These are phyloP conservation scores for Daldinia vernicosa DNA, from an alignment of 495 filamentous ascomycete genomes.

Conservation along the genomic window DNA sequence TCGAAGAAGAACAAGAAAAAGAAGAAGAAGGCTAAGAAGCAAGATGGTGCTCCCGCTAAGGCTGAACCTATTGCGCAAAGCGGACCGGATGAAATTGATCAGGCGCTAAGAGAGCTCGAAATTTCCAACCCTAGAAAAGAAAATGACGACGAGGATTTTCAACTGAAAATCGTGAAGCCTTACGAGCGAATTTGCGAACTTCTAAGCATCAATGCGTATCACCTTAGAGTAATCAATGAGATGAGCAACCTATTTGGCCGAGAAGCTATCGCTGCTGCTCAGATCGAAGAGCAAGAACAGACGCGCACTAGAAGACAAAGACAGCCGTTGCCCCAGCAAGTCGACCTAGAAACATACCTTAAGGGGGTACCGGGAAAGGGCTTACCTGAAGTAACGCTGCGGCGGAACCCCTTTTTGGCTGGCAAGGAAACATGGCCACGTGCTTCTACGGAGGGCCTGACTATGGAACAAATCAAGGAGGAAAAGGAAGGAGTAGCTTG, in stretches of 20 bases:
- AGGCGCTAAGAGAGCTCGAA: slow-evolving; percentile 73
- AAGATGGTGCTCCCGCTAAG: slow-evolving; percentile 17
- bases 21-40: slow-evolving; percentile 62
- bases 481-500: neutral
- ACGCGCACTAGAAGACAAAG: slow-evolving; percentile 52
- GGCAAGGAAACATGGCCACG: slow-evolving; percentile 93
- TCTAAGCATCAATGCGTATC: slow-evolving; percentile 76
- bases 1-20: slow-evolving; percentile 70
- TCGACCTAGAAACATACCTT: slow-evolving; percentile 76
- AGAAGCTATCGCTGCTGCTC: slow-evolving; percentile 72
- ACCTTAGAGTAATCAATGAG: slow-evolving; percentile 88
- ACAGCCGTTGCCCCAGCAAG: slow-evolving; percentile 59
- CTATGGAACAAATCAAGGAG: slow-evolving; percentile 78
- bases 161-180: slow-evolving; percentile 25
- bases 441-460: slow-evolving; percentile 79
- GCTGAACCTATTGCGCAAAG: slow-evolving; percentile 42
- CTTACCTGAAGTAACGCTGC: slow-evolving; percentile 72
- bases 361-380: slow-evolving; percentile 69
- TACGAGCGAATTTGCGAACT: slow-evolving; percentile 62
- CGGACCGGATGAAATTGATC: slow-evolving; percentile 82
- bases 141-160: slow-evolving; percentile 7
- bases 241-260: slow-evolving; percentile 94
- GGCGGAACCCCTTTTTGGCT: slow-evolving; percentile 84
- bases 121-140: slow-evolving; percentile 40
- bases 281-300: slow-evolving; percentile 63